phyloP scores from a whole-genome alignment of 192 early-diverging fungal genomes.

The Umbelopsis ramanniana region DNA sequence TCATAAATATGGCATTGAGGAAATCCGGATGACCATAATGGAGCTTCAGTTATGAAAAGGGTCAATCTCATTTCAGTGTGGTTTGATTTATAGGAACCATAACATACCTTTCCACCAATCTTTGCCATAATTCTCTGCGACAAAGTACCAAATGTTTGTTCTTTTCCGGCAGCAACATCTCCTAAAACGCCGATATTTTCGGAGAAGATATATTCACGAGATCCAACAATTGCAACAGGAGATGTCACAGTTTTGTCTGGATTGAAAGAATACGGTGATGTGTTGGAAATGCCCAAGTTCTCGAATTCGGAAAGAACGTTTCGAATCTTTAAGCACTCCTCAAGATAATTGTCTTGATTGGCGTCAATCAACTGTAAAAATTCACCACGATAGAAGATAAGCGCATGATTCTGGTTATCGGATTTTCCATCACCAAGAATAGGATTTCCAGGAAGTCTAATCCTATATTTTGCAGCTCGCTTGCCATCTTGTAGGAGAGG shows the following conservation, averaged over 20 bases:
- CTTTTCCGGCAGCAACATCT: conserved; percentile 89
- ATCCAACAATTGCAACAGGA: conserved; percentile 88
- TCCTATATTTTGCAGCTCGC: conserved; percentile 77
- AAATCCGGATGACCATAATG: conserved; percentile 85
- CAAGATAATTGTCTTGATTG: conserved; percentile 92
- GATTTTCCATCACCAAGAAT: conserved; percentile 94
- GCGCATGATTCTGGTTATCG: conserved; percentile 88
- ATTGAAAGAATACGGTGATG: conserved; percentile 75
- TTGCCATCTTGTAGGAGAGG: conserved; percentile 66
- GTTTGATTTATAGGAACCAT: background rate
- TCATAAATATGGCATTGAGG: conserved; percentile 88
- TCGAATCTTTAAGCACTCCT: conserved; percentile 87
- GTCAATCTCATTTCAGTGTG: background rate
- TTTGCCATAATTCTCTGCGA: conserved; percentile 87
- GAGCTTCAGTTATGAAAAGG: conserved; percentile 20
- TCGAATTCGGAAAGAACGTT: conserved; percentile 89
- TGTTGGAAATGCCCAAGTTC: conserved; percentile 62
- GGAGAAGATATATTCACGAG: conserved; percentile 87
- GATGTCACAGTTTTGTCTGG: conserved; percentile 48
- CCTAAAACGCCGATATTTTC: conserved; percentile 85
- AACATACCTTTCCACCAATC: conserved; percentile 71
- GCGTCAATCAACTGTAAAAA: conserved; percentile 88
- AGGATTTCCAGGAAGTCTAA: conserved; percentile 82
- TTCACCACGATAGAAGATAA: conserved; percentile 87
- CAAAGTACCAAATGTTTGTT: conserved; percentile 86